phyloP scores from a whole-genome alignment of 192 early-diverging fungal species.

The Lobosporangium transversale region DNA sequence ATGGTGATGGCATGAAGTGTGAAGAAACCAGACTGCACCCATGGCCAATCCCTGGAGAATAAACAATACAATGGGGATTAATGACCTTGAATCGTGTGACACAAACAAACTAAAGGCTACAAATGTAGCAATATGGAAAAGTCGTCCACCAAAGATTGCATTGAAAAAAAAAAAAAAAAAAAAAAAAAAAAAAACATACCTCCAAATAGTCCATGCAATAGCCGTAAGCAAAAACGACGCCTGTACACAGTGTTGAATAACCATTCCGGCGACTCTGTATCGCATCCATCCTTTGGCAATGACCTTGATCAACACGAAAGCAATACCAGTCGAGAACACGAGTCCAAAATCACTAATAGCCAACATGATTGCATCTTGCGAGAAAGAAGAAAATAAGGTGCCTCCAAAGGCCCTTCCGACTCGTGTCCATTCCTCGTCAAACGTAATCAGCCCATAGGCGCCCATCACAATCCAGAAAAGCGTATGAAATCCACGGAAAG shows the following conservation, averaged over 20 bases:
- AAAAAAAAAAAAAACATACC: no score
- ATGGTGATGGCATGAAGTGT: constrained; percentile 88
- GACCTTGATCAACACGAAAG: constrained; percentile 69
- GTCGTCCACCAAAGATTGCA: no score
- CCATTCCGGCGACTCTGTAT: constrained; percentile 56
- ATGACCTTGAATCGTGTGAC: neutral
- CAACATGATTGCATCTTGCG: constrained; percentile 70
- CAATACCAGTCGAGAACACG: constrained; percentile 70
- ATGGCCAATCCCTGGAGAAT: constrained; percentile 78
- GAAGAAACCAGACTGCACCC: constrained; percentile 92
- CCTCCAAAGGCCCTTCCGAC: constrained; percentile 55
- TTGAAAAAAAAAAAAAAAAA: no score
- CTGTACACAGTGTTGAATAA: constrained; percentile 73
- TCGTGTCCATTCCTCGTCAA: constrained; percentile 63
- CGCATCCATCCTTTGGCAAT: constrained; percentile 61
- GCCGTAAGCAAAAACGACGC: constrained; percentile 64
- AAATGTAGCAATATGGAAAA: constrained; percentile 1
- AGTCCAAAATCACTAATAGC: constrained; percentile 77
- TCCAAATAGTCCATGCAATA: constrained; percentile 69
- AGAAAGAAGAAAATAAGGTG: constrained; percentile 65
- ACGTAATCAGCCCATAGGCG: constrained; percentile 70
- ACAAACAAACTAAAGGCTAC: neutral
- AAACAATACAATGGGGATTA: neutral
- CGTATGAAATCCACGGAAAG: constrained; percentile 80
- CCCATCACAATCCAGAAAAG: constrained; percentile 88